A percentile compares a stretch with the other conserved stretches of the same genome.
These are phyloP conservation scores for Oryza punctata DNA, from an alignment of 176 grass and related monocot genomes.

Conservation along the genomic window DNA sequence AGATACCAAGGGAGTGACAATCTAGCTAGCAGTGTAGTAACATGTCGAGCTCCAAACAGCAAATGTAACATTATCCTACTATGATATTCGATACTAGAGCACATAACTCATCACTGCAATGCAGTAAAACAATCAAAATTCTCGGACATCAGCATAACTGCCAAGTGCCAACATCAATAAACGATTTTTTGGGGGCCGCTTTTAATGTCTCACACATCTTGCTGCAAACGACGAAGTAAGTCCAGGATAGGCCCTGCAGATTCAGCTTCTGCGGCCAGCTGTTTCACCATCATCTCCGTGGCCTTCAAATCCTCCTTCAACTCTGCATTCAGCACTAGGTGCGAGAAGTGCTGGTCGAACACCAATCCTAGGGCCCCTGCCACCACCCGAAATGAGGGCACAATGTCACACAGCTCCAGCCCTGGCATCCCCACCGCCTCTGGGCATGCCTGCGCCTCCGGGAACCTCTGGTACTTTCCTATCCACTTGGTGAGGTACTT, in stretches of 20 bases:
- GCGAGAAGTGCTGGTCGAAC: constrained; percentile 82
- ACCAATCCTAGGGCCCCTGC: constrained; percentile 55
- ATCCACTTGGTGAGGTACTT: constrained; percentile 83
- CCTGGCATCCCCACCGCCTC: constrained; percentile 27
- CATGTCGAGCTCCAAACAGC: not conserved
- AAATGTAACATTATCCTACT: not conserved
- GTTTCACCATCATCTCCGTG: constrained; percentile 33
- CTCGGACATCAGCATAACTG: not conserved
- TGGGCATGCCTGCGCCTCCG: constrained; percentile 24
- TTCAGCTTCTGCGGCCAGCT: constrained; percentile 51
- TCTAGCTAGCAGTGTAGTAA: not conserved
- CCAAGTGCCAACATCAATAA: not conserved
- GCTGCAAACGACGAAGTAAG: constrained; percentile 50
- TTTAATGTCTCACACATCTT: constrained; percentile 34
- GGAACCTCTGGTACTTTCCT: constrained; percentile 61
- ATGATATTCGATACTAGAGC: not conserved
- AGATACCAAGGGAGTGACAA: not conserved
- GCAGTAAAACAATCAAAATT: constrained; percentile 31
- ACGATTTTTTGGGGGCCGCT: not conserved
- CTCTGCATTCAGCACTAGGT: constrained; percentile 70
- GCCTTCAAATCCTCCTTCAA: constrained; percentile 52
- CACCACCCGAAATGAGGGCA: constrained; percentile 58
- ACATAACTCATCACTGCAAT: constrained; percentile 16
- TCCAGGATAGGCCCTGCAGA: constrained; percentile 50
- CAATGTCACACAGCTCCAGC: constrained; percentile 50